Conservation (phyloP, 306 rosid species). For the Argentina anserina region DNA sequence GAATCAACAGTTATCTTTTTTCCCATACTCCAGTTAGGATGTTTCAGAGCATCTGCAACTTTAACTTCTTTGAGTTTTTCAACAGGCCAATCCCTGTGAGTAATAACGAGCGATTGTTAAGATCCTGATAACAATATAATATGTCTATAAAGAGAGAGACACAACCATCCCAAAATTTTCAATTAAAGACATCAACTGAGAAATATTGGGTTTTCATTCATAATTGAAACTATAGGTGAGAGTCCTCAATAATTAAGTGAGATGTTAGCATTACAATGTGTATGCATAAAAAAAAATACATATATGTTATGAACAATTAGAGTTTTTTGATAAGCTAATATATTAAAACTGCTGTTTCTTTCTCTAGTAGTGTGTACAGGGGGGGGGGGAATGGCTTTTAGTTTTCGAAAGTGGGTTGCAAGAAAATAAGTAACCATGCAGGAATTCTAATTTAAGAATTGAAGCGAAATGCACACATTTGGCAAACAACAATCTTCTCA, state of each 20-base stretch:
- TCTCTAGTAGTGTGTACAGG: too few relatives aligned
- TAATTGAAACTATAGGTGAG: slow-evolving; percentile 1
- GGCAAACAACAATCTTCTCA: neutral
- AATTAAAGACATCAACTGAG: neutral
- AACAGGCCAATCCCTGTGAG: slow-evolving; percentile 87
- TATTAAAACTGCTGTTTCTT: slow-evolving; percentile 7
- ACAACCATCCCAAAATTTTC: neutral
- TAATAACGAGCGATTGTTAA: slow-evolving; percentile 10
- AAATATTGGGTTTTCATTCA: neutral
- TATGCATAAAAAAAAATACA: neutral
- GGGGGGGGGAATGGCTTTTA: too few relatives aligned
- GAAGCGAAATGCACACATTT: neutral
- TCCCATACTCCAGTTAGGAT: slow-evolving; percentile 99
- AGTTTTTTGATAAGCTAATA: neutral
- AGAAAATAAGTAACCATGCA: neutral
- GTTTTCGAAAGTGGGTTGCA: neutral
- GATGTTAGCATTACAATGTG: neutral
- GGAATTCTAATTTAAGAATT: neutral
- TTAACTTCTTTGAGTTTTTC: slow-evolving; percentile 91
- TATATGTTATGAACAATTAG: neutral
- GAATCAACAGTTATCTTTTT: slow-evolving; percentile 99
- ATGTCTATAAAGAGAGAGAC: neutral
- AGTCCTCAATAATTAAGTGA: neutral
- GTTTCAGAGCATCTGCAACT: slow-evolving; percentile 96
- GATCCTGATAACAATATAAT: neutral